A percentile compares a stretch with the other conserved stretches of the same genome.
phyloP scores from a whole-genome alignment of 805 yeast genomes.

The Wickerhamiella kazuoi region DNA sequence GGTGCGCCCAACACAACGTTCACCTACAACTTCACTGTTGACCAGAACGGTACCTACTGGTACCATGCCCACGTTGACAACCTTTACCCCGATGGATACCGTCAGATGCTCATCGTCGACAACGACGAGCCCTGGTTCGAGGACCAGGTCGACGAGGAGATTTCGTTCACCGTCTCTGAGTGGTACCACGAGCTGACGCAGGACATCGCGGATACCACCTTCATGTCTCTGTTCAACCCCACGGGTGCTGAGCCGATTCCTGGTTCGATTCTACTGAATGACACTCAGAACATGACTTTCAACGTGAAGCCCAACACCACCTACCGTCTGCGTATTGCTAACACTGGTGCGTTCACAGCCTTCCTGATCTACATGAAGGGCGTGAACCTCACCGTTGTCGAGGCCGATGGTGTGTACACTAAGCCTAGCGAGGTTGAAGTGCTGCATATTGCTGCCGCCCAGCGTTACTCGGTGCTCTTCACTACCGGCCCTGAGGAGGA shows the following conservation, averaged over 20 bases:
- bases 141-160: slow-evolving; percentile 59
- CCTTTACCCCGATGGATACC: slow-evolving; percentile 79
- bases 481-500: slow-evolving; percentile 47
- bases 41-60: slow-evolving; percentile 88
- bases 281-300: slow-evolving; percentile 41
- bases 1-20: slow-evolving; percentile 60
- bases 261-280: slow-evolving; percentile 59
- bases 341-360: slow-evolving; percentile 82
- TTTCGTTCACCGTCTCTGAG: slow-evolving; percentile 50
- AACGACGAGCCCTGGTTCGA: slow-evolving; percentile 44
- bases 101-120: slow-evolving; percentile 46
- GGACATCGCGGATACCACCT: slow-evolving; percentile 28
- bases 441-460: slow-evolving; percentile 77
- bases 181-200: slow-evolving; percentile 66
- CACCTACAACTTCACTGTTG: slow-evolving; percentile 76
- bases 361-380: slow-evolving; percentile 80
- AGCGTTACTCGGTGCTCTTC: slow-evolving; percentile 69
- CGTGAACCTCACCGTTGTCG: slow-evolving; percentile 72
- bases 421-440: slow-evolving; percentile 53
- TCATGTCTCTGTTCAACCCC: slow-evolving; percentile 66
- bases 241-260: slow-evolving; percentile 99
- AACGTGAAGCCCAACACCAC: slow-evolving; percentile 69
- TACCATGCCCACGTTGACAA: slow-evolving; percentile 87
- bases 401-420: slow-evolving; percentile 79
- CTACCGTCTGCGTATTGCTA: slow-evolving; percentile 61